Conservation (phyloP, 441 rosid genomes). For the Corymbia calophylla region DNA sequence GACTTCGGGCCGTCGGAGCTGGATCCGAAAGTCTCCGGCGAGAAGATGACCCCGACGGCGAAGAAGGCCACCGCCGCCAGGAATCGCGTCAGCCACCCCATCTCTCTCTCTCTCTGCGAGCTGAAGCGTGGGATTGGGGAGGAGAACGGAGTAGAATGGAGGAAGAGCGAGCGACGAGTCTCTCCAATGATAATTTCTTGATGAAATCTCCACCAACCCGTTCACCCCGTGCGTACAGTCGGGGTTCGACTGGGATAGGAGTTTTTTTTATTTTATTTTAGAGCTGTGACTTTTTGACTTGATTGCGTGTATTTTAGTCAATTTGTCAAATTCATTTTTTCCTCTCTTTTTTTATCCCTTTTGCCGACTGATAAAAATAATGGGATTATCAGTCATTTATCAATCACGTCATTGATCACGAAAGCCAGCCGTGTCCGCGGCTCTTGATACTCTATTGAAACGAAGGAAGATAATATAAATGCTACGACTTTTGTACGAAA, state of each 20-base stretch:
- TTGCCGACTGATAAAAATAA: background rate
- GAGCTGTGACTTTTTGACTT: background rate
- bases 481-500: background rate
- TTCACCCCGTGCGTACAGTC: no score
- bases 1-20: constrained; percentile 20
- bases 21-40: constrained; percentile 82
- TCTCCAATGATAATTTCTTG: no score
- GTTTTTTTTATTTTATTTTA: no score
- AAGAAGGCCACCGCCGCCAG: constrained; percentile 59
- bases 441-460: background rate
- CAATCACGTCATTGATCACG: background rate
- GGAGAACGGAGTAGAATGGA: background rate
- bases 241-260: no score
- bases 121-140: background rate
- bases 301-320: background rate
- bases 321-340: no score
- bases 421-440: background rate
- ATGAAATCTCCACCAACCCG: no score
- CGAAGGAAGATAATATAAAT: background rate
- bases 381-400: background rate
- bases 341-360: background rate
- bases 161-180: background rate
- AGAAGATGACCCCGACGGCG: constrained; percentile 66
- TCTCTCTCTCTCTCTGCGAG: background rate
- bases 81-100: constrained; percentile 80